phyloP scores from a whole-genome alignment of 805 yeast species.

The Jamesozyma lodderae region DNA sequence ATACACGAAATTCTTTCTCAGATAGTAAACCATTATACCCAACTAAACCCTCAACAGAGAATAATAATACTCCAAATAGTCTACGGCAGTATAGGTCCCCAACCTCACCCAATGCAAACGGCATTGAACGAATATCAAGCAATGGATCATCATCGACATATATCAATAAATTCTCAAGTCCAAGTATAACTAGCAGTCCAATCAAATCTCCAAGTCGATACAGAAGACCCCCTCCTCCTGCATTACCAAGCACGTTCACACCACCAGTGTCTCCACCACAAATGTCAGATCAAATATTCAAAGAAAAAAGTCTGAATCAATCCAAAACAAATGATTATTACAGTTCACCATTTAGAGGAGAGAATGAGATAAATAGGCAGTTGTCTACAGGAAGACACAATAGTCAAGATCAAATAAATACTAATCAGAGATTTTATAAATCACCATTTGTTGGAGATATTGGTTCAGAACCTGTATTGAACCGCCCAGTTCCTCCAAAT shows the following conservation, averaged over 20 bases:
- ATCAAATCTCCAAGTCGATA: not conserved
- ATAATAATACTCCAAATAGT: too few species aligned
- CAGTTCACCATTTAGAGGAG: conserved; percentile 15
- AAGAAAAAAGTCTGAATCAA: not conserved
- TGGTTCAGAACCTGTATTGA: not conserved
- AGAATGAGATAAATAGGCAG: conserved; percentile 3
- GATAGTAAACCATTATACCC: too few species aligned
- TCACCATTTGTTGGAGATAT: conserved; percentile 10
- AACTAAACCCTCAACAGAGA: too few species aligned
- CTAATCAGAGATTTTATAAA: conserved; percentile 1
- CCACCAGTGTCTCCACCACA: conserved; percentile 2
- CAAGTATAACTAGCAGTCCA: too few species aligned
- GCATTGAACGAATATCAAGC: not conserved
- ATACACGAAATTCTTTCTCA: conserved; percentile 16
- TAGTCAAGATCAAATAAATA: not conserved
- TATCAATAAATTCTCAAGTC: too few species aligned
- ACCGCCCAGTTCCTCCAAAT: too few species aligned
- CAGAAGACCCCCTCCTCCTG: conserved; percentile 24
- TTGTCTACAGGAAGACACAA: too few species aligned
- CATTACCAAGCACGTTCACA: conserved; percentile 7
- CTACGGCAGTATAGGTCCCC: too few species aligned
- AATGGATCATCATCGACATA: not conserved
- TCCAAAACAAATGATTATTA: too few species aligned
- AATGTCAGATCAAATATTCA: not conserved
- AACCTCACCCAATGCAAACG: not conserved